Evolutionary conservation across 345 rosid genomes (phyloP), one percentile per base, ranked within the genome.

Genomic region (Pelargonium nanum): DNA sequence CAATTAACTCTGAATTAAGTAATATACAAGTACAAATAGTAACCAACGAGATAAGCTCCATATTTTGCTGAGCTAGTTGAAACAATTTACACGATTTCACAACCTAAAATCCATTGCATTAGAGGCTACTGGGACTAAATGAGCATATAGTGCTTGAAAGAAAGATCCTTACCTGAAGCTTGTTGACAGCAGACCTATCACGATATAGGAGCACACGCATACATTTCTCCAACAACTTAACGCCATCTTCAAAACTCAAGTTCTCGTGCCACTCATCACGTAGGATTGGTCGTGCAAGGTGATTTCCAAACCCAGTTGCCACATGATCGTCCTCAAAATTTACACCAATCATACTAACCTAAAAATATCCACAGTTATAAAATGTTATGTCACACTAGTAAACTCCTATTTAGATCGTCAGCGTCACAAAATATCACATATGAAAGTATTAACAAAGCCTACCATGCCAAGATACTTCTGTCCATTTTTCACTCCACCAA

Each of bases 201-300:
- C 99, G 97, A 80, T 89, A 88, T 26, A 94, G 81, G 61, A 94
- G 95, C 61, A 90, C 96, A 22, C 92, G 95, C 99, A 94, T 90
- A 72, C 99, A 90, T 60, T 90, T 90, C 88, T 94, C 99, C 70
- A 94, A 76, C 48, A 94, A 68, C 68, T 80, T 83, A 52, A 94
- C 93, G 57, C 95, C 97, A 56, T 90, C 99, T 82, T 94, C 96
- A 65, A 82, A 90, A 54, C 83, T 90, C 81, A 90, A 67, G 78
- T 90, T 66, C 21, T 87, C 97, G 15, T 72, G 85, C 99, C 97
- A 94, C 74, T 88, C 96, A 20, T 83, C 86, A 26, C 99, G 96
- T 64, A 94, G 99, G 28, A 94, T 86, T 44, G 96, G 99, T 62
- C 96, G 77, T 21, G 97, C 95, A 22, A 94, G 92, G 71, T 90